These are phyloP conservation scores for Daphne laureola DNA, from an alignment of 441 rosid genomes.

Conservation along the genomic window DNA sequence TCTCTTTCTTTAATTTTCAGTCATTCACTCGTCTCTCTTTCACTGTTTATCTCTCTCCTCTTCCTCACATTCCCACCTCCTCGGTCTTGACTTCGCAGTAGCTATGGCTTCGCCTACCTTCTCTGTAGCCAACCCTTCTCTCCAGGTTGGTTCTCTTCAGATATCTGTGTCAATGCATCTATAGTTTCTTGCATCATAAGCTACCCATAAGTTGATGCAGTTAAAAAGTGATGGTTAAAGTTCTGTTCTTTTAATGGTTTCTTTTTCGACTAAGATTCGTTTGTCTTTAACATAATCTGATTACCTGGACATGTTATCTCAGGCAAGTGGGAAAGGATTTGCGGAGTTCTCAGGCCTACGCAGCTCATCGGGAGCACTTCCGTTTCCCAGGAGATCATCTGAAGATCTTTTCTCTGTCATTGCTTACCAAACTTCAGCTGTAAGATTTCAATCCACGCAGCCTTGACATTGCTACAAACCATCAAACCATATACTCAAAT, in stretches of 20 bases:
- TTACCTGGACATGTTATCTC: constrained; percentile 1
- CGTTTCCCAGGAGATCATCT: constrained; percentile 48
- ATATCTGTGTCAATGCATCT: background rate
- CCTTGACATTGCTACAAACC: background rate
- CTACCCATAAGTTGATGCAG: background rate
- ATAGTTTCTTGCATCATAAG: background rate
- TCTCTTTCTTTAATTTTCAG: constrained; percentile 18
- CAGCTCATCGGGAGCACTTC: constrained; percentile 50
- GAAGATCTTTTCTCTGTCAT: constrained; percentile 69
- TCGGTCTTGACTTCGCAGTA: background rate
- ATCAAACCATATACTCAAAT: background rate
- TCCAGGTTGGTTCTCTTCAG: constrained; percentile 40
- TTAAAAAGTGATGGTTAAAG: too few relatives aligned
- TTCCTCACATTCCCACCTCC: background rate
- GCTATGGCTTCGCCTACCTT: constrained; percentile 91
- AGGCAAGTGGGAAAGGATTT: constrained; percentile 58
- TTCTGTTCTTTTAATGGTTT: constrained; percentile 3
- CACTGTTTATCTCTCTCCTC: constrained; percentile 2
- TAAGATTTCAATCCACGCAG: constrained; percentile 21
- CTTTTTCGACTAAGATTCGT: background rate
- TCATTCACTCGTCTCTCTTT: constrained; percentile 9
- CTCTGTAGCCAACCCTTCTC: constrained; percentile 79
- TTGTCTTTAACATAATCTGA: too few relatives aligned
- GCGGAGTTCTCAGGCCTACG: constrained; percentile 75
- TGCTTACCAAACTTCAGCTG: constrained; percentile 75